Base-by-base conservation (phyloP, 495 filamentous ascomycete genomes). In the Entonaema liquescens region DNA sequence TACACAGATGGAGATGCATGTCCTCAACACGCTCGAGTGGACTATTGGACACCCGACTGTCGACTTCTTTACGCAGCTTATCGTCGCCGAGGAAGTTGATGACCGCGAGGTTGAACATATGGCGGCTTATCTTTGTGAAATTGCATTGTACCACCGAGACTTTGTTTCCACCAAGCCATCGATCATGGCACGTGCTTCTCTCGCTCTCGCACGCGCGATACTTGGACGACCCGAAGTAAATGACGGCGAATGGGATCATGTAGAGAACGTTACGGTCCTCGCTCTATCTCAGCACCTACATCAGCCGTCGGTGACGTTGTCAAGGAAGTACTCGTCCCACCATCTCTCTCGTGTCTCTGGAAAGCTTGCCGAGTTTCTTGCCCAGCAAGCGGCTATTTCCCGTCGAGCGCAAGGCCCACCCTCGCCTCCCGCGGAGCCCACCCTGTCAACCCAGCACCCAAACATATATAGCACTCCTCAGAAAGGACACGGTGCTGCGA, bases 1-100 rank as follows among this genome's bases (percentile, higher is more conserved):
- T 82, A 94, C 92, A 15, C 95, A 99, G 81, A 98, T 99, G 96
- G 95, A 99, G 79, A 98, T 97, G 95, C 95, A 99, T 79, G 95
- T 99, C 9, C 85, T 99, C 72, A 94, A 97, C 81, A 98, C 95
- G n/a, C 86, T 99, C 65, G 91, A 92, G 67, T 99, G 96, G 96
- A 88, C 90, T 71, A 90, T 99, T 71, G 95, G 95, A 42, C 94
- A 97, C 83, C 94, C 95, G 1, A 98, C 95, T 31, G 92, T 97
- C 59, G 94, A 98, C 78, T 90, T 87, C 76, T 99, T 98, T 81
- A 85, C 97, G 42, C 90, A 97, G 70, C 77, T 97, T 65, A 88
- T 89, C 26, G 80, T 92, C 35, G 82, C 83, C 26, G 83, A 87
- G 68, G 88, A 90, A 61, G 80, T 91, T 68, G 91, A 93, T 65